Percentiles rank a stretch among this genome's conserved stretches.
Conservation (phyloP, 1,284 basidiomycete species). For the Ganoderma meredithae region DNA sequence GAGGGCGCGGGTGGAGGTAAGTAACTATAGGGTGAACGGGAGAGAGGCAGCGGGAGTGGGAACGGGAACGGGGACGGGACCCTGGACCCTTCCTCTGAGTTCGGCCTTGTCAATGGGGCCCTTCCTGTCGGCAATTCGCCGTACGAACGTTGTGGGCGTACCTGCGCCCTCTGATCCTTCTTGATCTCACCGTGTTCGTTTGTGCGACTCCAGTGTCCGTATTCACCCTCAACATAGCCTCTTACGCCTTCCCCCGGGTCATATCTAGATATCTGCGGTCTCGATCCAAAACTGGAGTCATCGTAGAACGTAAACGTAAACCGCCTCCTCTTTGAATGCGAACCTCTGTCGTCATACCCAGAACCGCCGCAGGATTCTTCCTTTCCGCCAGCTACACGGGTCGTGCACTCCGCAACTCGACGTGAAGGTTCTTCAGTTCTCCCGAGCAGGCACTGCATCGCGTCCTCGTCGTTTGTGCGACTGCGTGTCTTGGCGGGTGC, state of each 20-base stretch:
- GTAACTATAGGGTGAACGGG: background rate
- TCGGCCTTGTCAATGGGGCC: background rate
- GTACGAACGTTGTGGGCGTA: background rate
- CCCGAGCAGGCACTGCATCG: background rate
- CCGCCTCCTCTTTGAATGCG: background rate
- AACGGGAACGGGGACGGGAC: background rate
- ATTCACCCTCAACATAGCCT: background rate
- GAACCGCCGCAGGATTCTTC: background rate
- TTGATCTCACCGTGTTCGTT: background rate
- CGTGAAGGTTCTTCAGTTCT: background rate
- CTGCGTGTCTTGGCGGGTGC: background rate
- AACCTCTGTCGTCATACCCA: background rate
- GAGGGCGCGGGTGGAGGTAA: background rate
- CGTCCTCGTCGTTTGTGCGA: background rate
- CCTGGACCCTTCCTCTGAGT: conserved; percentile 4
- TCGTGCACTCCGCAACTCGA: background rate
- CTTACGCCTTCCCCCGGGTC: background rate
- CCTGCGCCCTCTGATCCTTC: background rate
- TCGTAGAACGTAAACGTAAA: background rate
- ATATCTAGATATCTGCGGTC: background rate
- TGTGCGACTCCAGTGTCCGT: background rate
- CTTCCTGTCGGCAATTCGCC: background rate
- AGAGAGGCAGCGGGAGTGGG: background rate
- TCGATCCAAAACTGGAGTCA: background rate
- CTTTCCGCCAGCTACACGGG: background rate